Evolutionary conservation across 805 yeast species (phyloP).

Genomic region (Nakazawaea anatomiae): DNA sequence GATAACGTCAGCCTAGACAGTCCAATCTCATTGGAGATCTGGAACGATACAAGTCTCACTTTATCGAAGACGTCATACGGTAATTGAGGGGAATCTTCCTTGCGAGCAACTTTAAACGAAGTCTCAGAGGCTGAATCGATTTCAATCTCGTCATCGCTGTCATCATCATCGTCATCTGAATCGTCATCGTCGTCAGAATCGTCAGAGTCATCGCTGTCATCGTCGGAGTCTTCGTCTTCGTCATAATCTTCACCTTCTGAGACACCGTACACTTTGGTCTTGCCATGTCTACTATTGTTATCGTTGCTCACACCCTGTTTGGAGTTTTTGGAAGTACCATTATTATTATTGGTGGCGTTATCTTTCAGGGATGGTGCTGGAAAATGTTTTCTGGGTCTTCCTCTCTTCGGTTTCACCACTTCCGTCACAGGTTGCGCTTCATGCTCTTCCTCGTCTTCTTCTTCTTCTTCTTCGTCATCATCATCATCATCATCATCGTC

Average conservation of each 20-base stretch:
- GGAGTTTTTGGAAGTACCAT: background rate
- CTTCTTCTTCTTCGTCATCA: background rate
- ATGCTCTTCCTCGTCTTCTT: background rate
- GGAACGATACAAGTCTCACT: conserved; percentile 9
- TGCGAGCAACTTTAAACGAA: background rate
- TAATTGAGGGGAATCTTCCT: background rate
- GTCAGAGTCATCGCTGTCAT: background rate
- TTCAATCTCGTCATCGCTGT: background rate
- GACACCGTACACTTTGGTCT: background rate
- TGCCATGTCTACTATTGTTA: background rate
- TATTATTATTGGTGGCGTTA: background rate
- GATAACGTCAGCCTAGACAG: conserved; percentile 7
- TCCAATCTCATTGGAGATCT: conserved; percentile 10
- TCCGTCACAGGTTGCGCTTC: background rate
- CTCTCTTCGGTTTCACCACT: background rate
- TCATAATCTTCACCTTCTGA: background rate
- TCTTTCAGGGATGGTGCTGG: background rate
- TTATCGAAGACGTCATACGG: conserved; percentile 9
- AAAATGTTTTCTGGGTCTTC: background rate
- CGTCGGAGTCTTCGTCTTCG: background rate
- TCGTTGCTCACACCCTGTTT: background rate
- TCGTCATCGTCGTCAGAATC: background rate
- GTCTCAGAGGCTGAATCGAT: background rate
- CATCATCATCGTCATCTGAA: background rate
- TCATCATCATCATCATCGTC: conserved; percentile 4